A percentile compares a stretch with the other conserved stretches of the same genome.
These are phyloP conservation scores for Pelargonium australe DNA, from an alignment of 441 rosid genomes.

Conservation along the genomic window DNA sequence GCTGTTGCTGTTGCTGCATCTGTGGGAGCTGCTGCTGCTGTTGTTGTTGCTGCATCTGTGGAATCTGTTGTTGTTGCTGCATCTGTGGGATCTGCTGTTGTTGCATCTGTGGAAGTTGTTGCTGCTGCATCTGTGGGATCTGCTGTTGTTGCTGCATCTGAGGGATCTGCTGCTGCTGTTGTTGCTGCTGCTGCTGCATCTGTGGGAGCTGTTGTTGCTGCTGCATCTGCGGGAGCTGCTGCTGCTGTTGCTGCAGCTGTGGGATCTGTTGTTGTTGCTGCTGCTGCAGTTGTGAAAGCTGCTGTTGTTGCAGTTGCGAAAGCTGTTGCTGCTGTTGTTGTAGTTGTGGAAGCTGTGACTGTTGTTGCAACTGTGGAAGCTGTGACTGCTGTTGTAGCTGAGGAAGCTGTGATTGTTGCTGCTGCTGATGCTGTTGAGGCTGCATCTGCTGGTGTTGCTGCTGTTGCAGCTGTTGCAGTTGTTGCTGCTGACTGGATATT, in stretches of 20 bases:
- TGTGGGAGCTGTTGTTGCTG: constrained; percentile 25
- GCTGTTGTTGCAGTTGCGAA: constrained; percentile 25
- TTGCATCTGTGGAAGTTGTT: constrained; percentile 6
- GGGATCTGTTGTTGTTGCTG: constrained; percentile 15
- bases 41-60: constrained; percentile 14
- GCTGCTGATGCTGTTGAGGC: constrained; percentile 32
- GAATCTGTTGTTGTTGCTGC: constrained; percentile 13
- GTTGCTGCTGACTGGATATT: constrained; percentile 63
- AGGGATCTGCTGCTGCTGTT: constrained; percentile 22
- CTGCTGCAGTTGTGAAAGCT: constrained; percentile 20
- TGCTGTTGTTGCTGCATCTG: constrained; percentile 18
- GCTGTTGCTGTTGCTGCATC: constrained; percentile 16
- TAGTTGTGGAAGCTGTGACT: constrained; percentile 30
- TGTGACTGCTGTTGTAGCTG: constrained; percentile 30
- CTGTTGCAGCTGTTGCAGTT: constrained; percentile 20
- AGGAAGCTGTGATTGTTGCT: constrained; percentile 32
- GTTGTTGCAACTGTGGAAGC: constrained; percentile 26
- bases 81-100: constrained; percentile 4
- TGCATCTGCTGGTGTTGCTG: constrained; percentile 22
- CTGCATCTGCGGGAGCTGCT: constrained; percentile 22
- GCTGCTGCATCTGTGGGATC: constrained; percentile 11
- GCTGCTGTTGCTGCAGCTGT: constrained; percentile 22
- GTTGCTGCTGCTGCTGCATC: constrained; percentile 26
- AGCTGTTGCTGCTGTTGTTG: constrained; percentile 31
- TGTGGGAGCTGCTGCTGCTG: not conserved